Percentiles rank a stretch among this genome's conserved stretches.
These are phyloP conservation scores for Aquilaria sinensis DNA, from an alignment of 345 rosid species.

Conservation along the genomic window DNA sequence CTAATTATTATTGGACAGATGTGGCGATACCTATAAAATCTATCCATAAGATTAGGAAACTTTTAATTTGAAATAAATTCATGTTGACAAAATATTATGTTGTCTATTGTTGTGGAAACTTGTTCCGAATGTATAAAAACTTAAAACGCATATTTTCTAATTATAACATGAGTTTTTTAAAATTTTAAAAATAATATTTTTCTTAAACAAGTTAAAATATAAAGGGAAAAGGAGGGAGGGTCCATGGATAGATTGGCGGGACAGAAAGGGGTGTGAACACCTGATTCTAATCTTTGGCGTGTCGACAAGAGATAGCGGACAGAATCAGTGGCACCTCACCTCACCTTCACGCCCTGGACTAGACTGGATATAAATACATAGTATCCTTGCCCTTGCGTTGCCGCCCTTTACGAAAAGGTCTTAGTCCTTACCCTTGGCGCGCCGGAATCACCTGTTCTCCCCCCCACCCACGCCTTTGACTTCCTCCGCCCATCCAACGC, in stretches of 20 bases:
- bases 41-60: too few species aligned
- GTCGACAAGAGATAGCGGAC: conserved; percentile 9
- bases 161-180: neutral
- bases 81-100: too few species aligned
- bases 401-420: conserved; percentile 12
- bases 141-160: neutral
- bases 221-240: neutral
- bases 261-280: neutral
- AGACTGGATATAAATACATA: too few species aligned
- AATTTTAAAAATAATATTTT: neutral
- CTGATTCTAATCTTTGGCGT: conserved; percentile 5
- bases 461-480: conserved; percentile 10
- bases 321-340: conserved; percentile 3
- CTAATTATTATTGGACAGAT: too few species aligned
- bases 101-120: too few species aligned
- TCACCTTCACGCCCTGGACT: neutral
- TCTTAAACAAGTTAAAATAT: neutral
- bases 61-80: too few species aligned
- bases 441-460: conserved; percentile 11
- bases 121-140: too few species aligned
- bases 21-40: too few species aligned
- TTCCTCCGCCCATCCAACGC: neutral
- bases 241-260: neutral
- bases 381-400: neutral
- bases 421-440: neutral